phyloP scores from a whole-genome alignment of 2,329 filamentous ascomycete species.

The Zasmidium cellare region DNA sequence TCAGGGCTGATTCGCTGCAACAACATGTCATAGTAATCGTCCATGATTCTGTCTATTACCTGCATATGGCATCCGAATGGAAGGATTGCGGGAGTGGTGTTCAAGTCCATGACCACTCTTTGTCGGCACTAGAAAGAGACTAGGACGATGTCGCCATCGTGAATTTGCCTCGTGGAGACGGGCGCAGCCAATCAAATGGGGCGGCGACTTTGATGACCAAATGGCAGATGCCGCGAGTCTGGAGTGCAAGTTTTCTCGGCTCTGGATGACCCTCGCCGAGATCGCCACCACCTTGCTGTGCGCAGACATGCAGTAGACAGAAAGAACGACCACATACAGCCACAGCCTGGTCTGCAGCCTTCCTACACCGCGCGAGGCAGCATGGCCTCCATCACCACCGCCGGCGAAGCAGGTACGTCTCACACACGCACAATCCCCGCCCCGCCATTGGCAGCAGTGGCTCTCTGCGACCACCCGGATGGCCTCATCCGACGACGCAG shows the following conservation, averaged over 20 bases:
- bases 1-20: too few species aligned
- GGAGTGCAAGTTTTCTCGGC: background rate
- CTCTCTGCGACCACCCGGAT: constrained; percentile 5
- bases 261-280: background rate
- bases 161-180: background rate
- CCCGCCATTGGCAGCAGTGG: background rate
- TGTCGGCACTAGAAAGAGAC: background rate
- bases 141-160: background rate
- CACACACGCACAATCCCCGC: background rate
- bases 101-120: too few species aligned
- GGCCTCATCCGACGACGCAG: constrained; percentile 15
- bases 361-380: background rate
- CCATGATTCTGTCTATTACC: too few species aligned
- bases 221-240: background rate
- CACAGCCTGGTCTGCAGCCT: too few species aligned
- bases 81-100: too few species aligned
- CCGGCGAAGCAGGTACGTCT: constrained; percentile 25
- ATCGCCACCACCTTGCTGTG: background rate
- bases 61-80: too few species aligned
- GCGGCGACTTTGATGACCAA: background rate
- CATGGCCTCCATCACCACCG: constrained; percentile 13
- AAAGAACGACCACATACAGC: too few species aligned
- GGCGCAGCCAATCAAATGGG: background rate
- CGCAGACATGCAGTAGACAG: background rate
- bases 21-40: too few species aligned